phyloP scores from a whole-genome alignment of 805 yeast species.

The Blastobotrys americana region DNA sequence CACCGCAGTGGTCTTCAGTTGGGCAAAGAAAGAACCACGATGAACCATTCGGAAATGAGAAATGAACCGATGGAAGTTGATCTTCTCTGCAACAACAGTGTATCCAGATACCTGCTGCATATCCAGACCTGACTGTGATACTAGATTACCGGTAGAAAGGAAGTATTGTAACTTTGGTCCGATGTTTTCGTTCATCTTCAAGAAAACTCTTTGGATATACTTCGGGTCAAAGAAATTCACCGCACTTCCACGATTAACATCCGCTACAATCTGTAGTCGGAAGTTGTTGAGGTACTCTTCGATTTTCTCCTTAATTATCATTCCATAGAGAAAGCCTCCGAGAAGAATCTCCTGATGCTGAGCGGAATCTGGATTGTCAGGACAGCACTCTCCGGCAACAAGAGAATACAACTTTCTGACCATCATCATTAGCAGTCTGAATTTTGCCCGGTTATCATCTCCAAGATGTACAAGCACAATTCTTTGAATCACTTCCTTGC shows the following conservation, averaged over 20 bases:
- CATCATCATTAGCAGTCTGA: slow-evolving; percentile 85
- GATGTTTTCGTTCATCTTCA: slow-evolving; percentile 81
- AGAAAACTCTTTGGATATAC: slow-evolving; percentile 72
- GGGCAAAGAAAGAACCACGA: slow-evolving; percentile 98
- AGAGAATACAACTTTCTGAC: slow-evolving; percentile 88
- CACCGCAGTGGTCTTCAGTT: slow-evolving; percentile 93
- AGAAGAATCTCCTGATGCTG: slow-evolving; percentile 95
- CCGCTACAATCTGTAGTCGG: slow-evolving; percentile 66
- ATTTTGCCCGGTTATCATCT: slow-evolving; percentile 62
- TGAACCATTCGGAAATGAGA: slow-evolving; percentile 99
- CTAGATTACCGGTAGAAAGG: slow-evolving; percentile 93
- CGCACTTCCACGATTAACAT: slow-evolving; percentile 67
- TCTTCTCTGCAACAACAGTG: slow-evolving; percentile 97
- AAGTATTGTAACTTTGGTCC: slow-evolving; percentile 93
- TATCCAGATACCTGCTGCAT: slow-evolving; percentile 97
- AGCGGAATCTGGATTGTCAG: slow-evolving; percentile 98
- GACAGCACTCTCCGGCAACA: slow-evolving; percentile 94
- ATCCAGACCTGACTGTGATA: slow-evolving; percentile 94
- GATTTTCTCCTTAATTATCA: slow-evolving; percentile 92
- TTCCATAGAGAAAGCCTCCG: slow-evolving; percentile 94
- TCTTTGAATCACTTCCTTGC: slow-evolving; percentile 70
- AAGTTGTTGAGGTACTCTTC: slow-evolving; percentile 82
- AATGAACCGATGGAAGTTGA: slow-evolving; percentile 91
- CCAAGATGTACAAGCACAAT: slow-evolving; percentile 82
- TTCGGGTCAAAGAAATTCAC: slow-evolving; percentile 78